phyloP scores from a whole-genome alignment of 139 green algal genomes.

The Cymbomonas tetramitiformis region DNA sequence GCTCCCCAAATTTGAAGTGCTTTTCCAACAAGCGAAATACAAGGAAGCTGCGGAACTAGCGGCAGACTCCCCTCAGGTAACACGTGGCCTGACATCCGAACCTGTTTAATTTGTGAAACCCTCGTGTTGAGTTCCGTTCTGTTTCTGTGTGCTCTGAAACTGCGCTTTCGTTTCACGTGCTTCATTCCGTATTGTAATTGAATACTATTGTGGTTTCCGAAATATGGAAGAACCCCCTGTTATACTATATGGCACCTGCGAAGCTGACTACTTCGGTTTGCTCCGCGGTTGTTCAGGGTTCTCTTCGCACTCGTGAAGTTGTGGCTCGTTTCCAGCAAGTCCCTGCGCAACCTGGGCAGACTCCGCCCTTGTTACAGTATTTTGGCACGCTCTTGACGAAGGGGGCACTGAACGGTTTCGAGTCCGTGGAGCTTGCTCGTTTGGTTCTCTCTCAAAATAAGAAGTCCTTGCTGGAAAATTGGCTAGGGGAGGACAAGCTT shows the following conservation, averaged over 20 bases:
- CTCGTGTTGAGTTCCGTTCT: too few relatives aligned
- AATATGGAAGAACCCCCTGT: neutral
- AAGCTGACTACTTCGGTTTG: neutral
- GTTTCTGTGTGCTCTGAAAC: too few relatives aligned
- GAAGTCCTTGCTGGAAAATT: conserved; percentile 93
- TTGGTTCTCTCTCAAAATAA: conserved; percentile 94
- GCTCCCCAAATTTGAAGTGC: conserved; percentile 80
- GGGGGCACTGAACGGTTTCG: conserved; percentile 76
- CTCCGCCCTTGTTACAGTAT: conserved; percentile 91
- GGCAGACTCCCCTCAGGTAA: conserved; percentile 72
- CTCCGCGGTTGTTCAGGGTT: too few relatives aligned
- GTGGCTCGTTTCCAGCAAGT: conserved; percentile 79
- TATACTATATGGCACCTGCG: too few relatives aligned
- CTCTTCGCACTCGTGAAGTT: conserved; percentile 49
- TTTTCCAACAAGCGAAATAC: conserved; percentile 71
- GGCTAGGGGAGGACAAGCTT: conserved; percentile 83
- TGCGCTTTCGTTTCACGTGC: too few relatives aligned
- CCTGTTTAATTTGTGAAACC: too few relatives aligned
- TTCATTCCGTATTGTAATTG: neutral
- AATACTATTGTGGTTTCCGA: neutral
- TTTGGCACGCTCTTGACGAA: conserved; percentile 89
- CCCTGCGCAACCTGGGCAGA: conserved; percentile 64
- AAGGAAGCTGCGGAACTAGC: conserved; percentile 92
- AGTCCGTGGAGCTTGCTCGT: conserved; percentile 80
- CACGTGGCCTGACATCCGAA: too few relatives aligned